These are phyloP conservation scores for Vigna mungo DNA, from an alignment of 306 rosid species.

Conservation along the genomic window DNA sequence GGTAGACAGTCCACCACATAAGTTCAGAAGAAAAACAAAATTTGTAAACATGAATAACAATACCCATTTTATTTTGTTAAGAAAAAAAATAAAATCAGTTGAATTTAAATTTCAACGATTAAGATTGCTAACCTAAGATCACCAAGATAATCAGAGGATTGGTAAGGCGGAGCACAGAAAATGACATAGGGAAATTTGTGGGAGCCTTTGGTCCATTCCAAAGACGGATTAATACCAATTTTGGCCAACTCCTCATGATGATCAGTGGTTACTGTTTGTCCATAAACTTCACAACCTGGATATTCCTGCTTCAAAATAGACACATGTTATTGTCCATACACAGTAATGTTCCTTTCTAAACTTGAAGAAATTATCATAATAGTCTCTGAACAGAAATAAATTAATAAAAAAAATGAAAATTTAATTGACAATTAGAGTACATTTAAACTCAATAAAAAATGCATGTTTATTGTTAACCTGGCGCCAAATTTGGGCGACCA, in stretches of 20 bases:
- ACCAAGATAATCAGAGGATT: slow-evolving; percentile 69
- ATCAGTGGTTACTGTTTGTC: slow-evolving; percentile 77
- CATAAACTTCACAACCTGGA: slow-evolving; percentile 75
- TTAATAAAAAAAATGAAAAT: too few relatives aligned
- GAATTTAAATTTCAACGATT: not conserved
- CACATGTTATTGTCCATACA: not conserved
- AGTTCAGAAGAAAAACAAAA: slow-evolving; percentile 23
- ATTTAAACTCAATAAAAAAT: not conserved
- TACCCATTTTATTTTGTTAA: not conserved
- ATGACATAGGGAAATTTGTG: slow-evolving; percentile 75
- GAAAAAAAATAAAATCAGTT: too few relatives aligned
- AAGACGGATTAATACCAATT: slow-evolving; percentile 74
- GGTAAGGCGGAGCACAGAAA: slow-evolving; percentile 91
- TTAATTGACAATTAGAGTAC: not conserved
- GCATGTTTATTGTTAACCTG: slow-evolving; percentile 46
- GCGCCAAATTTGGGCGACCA: slow-evolving; percentile 85
- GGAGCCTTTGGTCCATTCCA: slow-evolving; percentile 60
- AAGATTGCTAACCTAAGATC: slow-evolving; percentile 72
- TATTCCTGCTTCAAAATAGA: slow-evolving; percentile 62
- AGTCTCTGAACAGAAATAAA: not conserved
- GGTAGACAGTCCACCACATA: slow-evolving; percentile 43
- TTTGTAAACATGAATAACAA: not conserved
- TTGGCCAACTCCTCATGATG: slow-evolving; percentile 84
- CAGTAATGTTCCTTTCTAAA: too few relatives aligned
- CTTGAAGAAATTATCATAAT: too few relatives aligned